A percentile compares a stretch with the other conserved stretches of the same genome.
These are phyloP conservation scores for Podospora sp. DNA, from an alignment of 495 filamentous ascomycete genomes.

Conservation along the genomic window DNA sequence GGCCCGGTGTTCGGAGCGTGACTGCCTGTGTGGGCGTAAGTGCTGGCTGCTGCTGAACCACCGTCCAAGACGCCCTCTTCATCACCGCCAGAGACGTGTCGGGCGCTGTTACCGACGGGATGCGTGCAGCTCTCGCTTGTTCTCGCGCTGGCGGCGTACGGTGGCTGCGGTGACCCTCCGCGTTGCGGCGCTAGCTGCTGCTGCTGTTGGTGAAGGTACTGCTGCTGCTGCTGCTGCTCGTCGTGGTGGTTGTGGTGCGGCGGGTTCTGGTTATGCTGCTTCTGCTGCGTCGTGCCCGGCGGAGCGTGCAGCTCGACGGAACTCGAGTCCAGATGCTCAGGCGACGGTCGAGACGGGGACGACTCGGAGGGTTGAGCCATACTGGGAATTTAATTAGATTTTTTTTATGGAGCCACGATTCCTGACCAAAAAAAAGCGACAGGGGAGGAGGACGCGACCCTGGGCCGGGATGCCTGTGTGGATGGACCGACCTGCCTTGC, in stretches of 20 bases:
- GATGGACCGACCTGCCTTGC: conserved; percentile 36
- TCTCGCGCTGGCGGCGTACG: conserved; percentile 11
- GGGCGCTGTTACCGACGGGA: conserved; percentile 18
- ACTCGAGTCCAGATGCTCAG: conserved; percentile 31
- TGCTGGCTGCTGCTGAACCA: conserved; percentile 25
- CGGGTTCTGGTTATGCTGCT: conserved; percentile 16
- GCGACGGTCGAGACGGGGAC: conserved; percentile 37
- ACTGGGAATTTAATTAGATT: conserved; percentile 49
- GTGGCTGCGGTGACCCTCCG: conserved; percentile 9
- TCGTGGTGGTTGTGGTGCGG: not conserved
- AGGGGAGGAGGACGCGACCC: conserved; percentile 40
- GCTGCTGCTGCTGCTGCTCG: conserved; percentile 15
- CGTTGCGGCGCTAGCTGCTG: conserved; percentile 15
- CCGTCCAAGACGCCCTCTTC: conserved; percentile 24
- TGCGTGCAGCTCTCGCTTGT: conserved; percentile 18
- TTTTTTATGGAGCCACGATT: conserved; percentile 48
- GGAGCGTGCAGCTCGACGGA: conserved; percentile 33
- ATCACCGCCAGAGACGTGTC: conserved; percentile 22
- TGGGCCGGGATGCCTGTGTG: conserved; percentile 43
- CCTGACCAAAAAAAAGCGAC: conserved; percentile 39
- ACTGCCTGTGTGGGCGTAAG: conserved; percentile 14
- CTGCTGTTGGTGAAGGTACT: conserved; percentile 19
- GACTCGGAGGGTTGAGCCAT: conserved; percentile 44
- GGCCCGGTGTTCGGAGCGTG: conserved; percentile 23
- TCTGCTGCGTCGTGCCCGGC: conserved; percentile 17